Evolutionary conservation across 139 green algal genomes (phyloP), one percentile per base, ranked within the genome.

Genomic region (Chlamydomonas sp.): DNA sequence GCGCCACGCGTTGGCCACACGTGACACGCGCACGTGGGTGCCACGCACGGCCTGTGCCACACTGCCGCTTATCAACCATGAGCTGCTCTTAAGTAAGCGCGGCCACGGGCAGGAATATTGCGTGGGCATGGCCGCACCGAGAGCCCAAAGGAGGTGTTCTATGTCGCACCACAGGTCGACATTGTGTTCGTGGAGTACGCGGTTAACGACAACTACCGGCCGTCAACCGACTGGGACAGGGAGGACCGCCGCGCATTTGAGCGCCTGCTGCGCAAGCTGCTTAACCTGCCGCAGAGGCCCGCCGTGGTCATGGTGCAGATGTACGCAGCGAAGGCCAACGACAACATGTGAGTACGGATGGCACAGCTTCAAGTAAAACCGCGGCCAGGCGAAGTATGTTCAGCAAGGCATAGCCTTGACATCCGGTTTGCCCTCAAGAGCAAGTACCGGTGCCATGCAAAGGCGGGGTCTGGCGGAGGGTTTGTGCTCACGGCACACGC

Each of bases 251-350:
- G 66, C 5, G 67, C 85, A 4, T 92, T 92, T 85, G 90, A 92
- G 83, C 69, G 90, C 63, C 90, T 92, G 59, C 76, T 92, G 71
- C 69, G 90, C 12, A 89, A 89, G 82, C 85, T 92, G 69, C 71
- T 92, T 49, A 66, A 79, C 17, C 85, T 85, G 17, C 67, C 66
- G 18, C 77, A 67, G 57, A 14, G 62, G 10, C 88, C 88, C 16
- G 88, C 88, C 63, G 88, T 91, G 4, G 77, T 89, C 5, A 68
- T 91, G 3, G 69, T 91, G 88, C 64, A 91, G 57, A 68, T 63
- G 9, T 84, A 49, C 31, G 59, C 63, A 74, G 49, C 15, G 73
- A 61, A 59, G 77, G 49, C 3, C 73, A 78, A n/a, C 10, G n/a
- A 31, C 31, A 49, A 61, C n/a, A 63, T 6, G 6, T 69, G 8